Base-by-base conservation (phyloP, 2,329 filamentous ascomycete species). In the Aspergillus terreus region DNA sequence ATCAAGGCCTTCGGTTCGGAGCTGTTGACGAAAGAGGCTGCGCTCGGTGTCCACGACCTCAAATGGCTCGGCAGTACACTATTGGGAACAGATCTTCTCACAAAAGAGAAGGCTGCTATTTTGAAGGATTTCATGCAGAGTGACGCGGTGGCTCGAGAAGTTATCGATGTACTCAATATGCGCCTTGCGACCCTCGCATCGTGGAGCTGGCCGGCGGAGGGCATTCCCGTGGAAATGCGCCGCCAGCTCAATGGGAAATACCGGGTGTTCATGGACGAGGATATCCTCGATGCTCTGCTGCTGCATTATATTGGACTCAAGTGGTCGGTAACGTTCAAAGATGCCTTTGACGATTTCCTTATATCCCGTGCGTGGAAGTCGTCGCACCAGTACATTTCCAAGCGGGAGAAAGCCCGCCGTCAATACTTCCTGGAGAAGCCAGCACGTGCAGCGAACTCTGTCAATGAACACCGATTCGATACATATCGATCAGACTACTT, bases 131-230 rank as follows among this genome's bases (percentile, higher is more conserved):
- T 82, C 41, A 64, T 76, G 49, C 71, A 69, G 17, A 80, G 78
- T 47, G 63, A 73, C 1, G 70, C 74, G 6, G 78, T 83, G 2
- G 65, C 79, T 1, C 71, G 71, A 27, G 81, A 83, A 56, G 72
- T 83, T 6, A 76, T 74, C 7, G 80, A 83, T 60, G 79, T 83
- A 9, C 66, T 84, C 36, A 83, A 82, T 52, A 79, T 83, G 74
- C 72, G 79, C 42, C 72, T 82, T 42, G 68, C 72, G 0, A 71
- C 75, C 6, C 61, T 83, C 2, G 72, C 78, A 17, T 76, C 66
- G 21, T 84, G 81, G 81, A 61, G 67, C 11, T 84, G 81, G 80
- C 71, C 70, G 14, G 60, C 66, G 2, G 64, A 68, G 4, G 74
- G 71, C 4, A 70, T 81, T 6, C 67, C 73, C 1, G 59, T 82